phyloP scores from a whole-genome alignment of 2,329 filamentous ascomycete species.

The Aquanectria penicillioides region DNA sequence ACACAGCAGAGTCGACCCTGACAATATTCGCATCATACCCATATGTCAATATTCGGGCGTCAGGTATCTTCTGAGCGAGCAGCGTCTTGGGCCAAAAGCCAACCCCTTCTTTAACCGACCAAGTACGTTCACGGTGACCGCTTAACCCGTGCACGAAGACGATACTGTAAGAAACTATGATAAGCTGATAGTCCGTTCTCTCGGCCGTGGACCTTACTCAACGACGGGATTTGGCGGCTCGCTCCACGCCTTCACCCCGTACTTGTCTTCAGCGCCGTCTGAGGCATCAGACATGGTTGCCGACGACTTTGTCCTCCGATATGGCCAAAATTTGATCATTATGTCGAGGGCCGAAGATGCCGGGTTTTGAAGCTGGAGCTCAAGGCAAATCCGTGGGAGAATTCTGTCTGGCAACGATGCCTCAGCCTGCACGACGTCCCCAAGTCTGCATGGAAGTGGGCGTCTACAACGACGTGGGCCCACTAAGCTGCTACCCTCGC shows the following conservation, averaged over 20 bases:
- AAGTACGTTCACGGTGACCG: slow-evolving; percentile 11
- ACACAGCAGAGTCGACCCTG: background rate
- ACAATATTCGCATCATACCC: slow-evolving; percentile 13
- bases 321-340: background rate
- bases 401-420: background rate
- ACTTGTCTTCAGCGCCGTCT: background rate
- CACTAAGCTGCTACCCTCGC: background rate
- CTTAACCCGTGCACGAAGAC: slow-evolving; percentile 8
- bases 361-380: background rate
- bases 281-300: background rate
- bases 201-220: slow-evolving; percentile 1
- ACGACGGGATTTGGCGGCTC: background rate
- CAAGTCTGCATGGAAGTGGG: background rate
- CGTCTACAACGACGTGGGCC: background rate
- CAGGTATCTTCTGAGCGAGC: background rate
- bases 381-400: background rate
- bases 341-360: no score
- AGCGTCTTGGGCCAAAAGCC: slow-evolving; percentile 3
- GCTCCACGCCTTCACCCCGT: background rate
- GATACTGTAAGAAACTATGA: background rate
- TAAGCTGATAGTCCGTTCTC: background rate
- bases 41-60: slow-evolving; percentile 6
- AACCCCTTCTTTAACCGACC: background rate
- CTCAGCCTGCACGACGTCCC: background rate
- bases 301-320: background rate